Evolutionary conservation across 148 eudicot species (phyloP), one percentile per base, ranked within the genome.

Genomic region (Dianthus caryophyllus): DNA sequence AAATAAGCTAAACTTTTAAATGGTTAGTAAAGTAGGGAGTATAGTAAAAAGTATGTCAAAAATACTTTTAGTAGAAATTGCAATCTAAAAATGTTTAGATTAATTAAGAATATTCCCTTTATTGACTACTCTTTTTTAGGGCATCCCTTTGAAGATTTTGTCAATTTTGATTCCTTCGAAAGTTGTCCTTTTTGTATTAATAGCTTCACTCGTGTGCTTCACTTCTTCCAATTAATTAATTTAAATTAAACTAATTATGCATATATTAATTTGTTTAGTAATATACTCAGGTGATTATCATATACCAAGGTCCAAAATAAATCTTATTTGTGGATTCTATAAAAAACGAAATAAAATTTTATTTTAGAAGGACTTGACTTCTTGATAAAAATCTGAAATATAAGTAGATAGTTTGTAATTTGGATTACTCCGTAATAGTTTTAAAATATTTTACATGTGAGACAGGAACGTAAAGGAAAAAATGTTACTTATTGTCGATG

Each of bases 101-200:
- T 61, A 74, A 68, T 68, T 68, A 68, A 61, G 77, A 74, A 68
- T 74, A 74, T 74, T 68, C 77, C 63, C 0, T 61, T 5, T 17
- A 73, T 68, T 74, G 73, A 68, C 77, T 68, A 68, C 66, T 33
- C 38, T 33, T n/a, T n/a, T n/a, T n/a, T 68, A 51, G 74, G 57
- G 67, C 75, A 76, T 59, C 71, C 39, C 22, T 22, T 65, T 22
- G 22, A 60, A 59, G 71, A 76, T 76, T 47, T 76, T 76, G 63
- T 76, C 79, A 76, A 76, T 43, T 76, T 76, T 60, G 71, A 76
- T 76, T 76, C 79, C 79, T 51, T 71, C 51, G 65, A 55, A 66
- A 76, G 64, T 71, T 31, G 72, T 61, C 48, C 61, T 66, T 47
- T 71, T 66, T 66, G 75, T 24, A 71, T 76, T 65, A 71, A 71